Evolutionary conservation across 2,329 filamentous ascomycete species (phyloP).

Genomic region (Alternaria hordeiaustralica): DNA sequence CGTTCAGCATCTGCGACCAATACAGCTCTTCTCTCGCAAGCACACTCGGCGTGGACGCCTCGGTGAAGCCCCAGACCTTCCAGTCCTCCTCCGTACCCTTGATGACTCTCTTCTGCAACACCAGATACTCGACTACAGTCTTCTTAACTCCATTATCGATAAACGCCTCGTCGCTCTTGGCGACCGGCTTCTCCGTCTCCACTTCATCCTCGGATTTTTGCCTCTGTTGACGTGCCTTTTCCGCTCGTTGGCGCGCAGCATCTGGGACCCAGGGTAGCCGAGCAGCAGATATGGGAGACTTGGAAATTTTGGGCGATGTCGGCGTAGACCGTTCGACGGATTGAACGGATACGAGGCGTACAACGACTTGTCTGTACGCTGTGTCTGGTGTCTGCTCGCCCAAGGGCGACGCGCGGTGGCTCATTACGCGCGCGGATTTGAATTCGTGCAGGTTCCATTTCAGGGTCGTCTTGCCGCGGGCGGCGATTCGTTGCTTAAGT

Average conservation of each 20-base stretch:
- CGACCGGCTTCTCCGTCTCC: background rate
- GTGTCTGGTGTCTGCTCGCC: constrained; percentile 38
- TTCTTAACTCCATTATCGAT: constrained; percentile 7
- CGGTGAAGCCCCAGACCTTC: constrained; percentile 70
- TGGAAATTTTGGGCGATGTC: background rate
- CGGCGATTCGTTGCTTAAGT: constrained; percentile 62
- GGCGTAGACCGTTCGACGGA: constrained; percentile 9
- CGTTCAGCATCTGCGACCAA: constrained; percentile 25
- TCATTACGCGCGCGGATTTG: constrained; percentile 58
- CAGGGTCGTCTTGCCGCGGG: constrained; percentile 56
- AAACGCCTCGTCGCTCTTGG: background rate
- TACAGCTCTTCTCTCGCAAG: constrained; percentile 32
- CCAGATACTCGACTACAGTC: constrained; percentile 67
- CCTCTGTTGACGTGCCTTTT: constrained; percentile 4
- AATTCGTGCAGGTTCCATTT: constrained; percentile 42
- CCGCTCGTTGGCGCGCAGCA: constrained; percentile 7
- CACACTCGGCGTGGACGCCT: constrained; percentile 53
- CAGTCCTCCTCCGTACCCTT: constrained; percentile 59
- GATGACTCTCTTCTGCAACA: constrained; percentile 62
- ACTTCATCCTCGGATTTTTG: constrained; percentile 1
- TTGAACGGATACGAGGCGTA: constrained; percentile 36
- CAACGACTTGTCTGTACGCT: constrained; percentile 32
- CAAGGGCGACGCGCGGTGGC: constrained; percentile 60
- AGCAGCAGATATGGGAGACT: background rate
- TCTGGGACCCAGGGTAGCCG: constrained; percentile 14